Conservation (phyloP, 805 yeast genomes). For the Schizosaccharomyces osmophilus region DNA sequence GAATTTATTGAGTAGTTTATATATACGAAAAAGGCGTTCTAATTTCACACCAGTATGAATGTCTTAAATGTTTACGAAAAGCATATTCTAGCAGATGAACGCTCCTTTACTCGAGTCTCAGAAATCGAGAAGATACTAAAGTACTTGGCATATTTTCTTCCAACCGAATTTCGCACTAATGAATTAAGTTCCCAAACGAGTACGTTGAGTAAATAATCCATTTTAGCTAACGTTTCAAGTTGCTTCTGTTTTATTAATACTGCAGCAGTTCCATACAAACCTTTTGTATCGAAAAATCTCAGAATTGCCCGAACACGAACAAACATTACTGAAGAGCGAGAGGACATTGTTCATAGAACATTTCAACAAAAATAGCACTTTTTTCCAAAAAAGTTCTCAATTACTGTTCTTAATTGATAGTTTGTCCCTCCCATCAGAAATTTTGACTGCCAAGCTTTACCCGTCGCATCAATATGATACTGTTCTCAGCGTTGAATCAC, state of each 20-base stretch:
- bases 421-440: background rate
- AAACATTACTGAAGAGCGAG: background rate
- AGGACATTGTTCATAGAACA: background rate
- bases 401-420: background rate
- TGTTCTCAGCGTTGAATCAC: background rate
- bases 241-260: background rate
- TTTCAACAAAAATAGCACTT: background rate
- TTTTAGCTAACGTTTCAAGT: background rate
- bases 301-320: background rate
- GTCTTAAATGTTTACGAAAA: background rate
- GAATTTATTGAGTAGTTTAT: background rate
- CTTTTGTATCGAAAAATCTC: background rate
- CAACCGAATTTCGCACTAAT: background rate
- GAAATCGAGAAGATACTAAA: background rate
- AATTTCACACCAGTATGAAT: background rate
- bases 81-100: background rate
- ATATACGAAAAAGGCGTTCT: background rate
- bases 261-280: background rate
- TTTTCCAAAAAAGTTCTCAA: background rate
- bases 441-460: background rate
- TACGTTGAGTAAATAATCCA: background rate
- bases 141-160: background rate
- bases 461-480: background rate
- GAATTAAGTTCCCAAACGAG: background rate
- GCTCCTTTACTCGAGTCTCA: background rate